Evolutionary conservation across 768 basidiomycete species (phyloP).

Genomic region (Pilatotrama ljubarskyi): DNA sequence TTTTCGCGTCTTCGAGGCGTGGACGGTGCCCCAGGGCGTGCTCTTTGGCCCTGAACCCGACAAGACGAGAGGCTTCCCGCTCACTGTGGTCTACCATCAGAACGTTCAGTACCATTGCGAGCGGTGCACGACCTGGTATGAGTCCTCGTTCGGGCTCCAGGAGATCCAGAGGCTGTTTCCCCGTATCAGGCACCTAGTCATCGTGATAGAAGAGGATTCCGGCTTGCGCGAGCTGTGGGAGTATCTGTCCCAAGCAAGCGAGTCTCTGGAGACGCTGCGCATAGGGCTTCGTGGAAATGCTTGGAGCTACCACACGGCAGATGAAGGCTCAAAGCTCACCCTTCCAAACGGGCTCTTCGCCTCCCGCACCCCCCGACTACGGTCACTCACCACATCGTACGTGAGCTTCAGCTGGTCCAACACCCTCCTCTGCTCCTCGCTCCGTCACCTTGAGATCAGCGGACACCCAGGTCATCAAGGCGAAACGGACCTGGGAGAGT

Average conservation of each 20-base stretch:
- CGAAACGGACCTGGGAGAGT: not conserved
- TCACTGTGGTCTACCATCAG: constrained; percentile 1
- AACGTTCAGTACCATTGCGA: not conserved
- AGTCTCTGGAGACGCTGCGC: not conserved
- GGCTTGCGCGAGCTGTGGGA: not conserved
- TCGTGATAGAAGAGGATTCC: not conserved
- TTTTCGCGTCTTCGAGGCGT: not conserved
- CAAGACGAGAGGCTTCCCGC: not conserved
- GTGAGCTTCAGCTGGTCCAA: constrained; percentile 6
- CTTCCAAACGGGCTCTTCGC: not conserved
- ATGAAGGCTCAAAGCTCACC: not conserved
- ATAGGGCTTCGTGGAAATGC: not conserved
- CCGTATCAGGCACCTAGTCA: not conserved
- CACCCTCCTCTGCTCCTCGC: not conserved
- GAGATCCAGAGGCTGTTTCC: not conserved
- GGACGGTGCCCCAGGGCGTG: not conserved
- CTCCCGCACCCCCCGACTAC: not conserved
- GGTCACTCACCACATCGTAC: not conserved
- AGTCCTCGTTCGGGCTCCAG: not conserved
- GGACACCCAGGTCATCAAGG: not conserved
- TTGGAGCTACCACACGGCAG: not conserved
- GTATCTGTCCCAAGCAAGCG: not conserved
- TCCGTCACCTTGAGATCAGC: not conserved
- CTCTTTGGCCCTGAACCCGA: not conserved
- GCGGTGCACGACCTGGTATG: not conserved